A percentile compares a stretch with the other conserved stretches of the same genome.
Evolutionary conservation across 78 protist species (phyloP).

Genomic region (Neovahlkampfia damariscottae): DNA sequence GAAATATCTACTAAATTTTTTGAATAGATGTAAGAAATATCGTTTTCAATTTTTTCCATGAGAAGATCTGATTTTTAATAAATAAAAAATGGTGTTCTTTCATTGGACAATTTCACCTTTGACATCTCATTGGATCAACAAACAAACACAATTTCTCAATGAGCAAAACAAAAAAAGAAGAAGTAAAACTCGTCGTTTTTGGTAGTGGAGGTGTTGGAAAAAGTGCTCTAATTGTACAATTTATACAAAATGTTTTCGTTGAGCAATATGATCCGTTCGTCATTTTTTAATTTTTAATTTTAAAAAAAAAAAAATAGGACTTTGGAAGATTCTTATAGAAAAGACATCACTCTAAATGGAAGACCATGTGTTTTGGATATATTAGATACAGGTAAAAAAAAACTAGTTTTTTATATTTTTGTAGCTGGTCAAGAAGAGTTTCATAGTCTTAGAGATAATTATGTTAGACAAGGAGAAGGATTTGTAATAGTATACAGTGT

Average conservation of each 20-base stretch:
- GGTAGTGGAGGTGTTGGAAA: conserved; percentile 80
- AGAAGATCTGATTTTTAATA: too few species aligned
- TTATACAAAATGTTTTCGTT: conserved; percentile 41
- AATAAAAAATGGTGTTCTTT: too few species aligned
- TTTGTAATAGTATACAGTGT: conserved; percentile 39
- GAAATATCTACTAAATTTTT: too few species aligned
- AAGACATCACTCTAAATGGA: conserved; percentile 72
- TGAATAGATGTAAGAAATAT: too few species aligned
- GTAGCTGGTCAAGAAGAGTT: conserved; percentile 88
- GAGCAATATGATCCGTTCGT: conserved; percentile 34
- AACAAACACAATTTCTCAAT: too few species aligned
- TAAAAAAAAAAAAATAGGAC: conserved; percentile 34
- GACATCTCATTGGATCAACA: too few species aligned
- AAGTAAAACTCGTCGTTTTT: conserved; percentile 29
- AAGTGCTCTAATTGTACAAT: conserved; percentile 58
- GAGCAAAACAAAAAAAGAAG: too few species aligned
- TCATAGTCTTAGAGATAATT: conserved; percentile 62
- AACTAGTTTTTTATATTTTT: neutral
- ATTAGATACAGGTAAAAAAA: conserved; percentile 74
- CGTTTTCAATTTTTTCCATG: too few species aligned
- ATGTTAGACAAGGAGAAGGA: conserved; percentile 38
- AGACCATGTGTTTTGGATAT: conserved; percentile 69
- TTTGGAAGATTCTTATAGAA: conserved; percentile 91
- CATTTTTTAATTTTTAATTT: conserved; percentile 25
- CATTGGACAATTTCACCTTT: too few species aligned